These are phyloP conservation scores for Neohortaea acidophila DNA, from an alignment of 495 filamentous ascomycete genomes.

Conservation along the genomic window DNA sequence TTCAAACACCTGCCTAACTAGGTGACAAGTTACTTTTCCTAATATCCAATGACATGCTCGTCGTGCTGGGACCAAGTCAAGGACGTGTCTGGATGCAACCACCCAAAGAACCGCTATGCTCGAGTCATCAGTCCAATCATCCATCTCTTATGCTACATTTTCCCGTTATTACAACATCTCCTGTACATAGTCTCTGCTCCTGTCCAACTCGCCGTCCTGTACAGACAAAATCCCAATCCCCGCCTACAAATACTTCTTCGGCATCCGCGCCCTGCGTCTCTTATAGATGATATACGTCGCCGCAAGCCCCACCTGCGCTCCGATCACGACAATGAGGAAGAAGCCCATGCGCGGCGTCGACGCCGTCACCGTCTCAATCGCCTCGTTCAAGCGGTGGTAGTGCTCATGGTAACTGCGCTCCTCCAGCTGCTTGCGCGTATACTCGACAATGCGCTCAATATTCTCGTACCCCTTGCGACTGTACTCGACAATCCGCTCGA, in stretches of 20 bases:
- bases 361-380: constrained; percentile 56
- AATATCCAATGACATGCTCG: neutral
- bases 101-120: neutral
- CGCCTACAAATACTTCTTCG: constrained; percentile 84
- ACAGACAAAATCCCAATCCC: neutral
- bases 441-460: constrained; percentile 41
- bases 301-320: constrained; percentile 56
- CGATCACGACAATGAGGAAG: constrained; percentile 60
- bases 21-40: neutral
- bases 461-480: constrained; percentile 50
- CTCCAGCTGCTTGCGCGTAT: constrained; percentile 50
- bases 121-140: no score
- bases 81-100: neutral
- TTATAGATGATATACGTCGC: constrained; percentile 68
- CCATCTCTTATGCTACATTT: no score
- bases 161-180: neutral
- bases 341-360: constrained; percentile 54
- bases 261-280: constrained; percentile 51
- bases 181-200: neutral
- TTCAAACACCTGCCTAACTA: neutral
- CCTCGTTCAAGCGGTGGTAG: constrained; percentile 54
- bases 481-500: constrained; percentile 40
- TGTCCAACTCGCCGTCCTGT: neutral
- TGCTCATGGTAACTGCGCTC: constrained; percentile 59
- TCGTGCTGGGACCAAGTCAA: neutral